Evolutionary conservation across 2,329 filamentous ascomycete genomes (phyloP).

Genomic region (Penicillium frequentans): DNA sequence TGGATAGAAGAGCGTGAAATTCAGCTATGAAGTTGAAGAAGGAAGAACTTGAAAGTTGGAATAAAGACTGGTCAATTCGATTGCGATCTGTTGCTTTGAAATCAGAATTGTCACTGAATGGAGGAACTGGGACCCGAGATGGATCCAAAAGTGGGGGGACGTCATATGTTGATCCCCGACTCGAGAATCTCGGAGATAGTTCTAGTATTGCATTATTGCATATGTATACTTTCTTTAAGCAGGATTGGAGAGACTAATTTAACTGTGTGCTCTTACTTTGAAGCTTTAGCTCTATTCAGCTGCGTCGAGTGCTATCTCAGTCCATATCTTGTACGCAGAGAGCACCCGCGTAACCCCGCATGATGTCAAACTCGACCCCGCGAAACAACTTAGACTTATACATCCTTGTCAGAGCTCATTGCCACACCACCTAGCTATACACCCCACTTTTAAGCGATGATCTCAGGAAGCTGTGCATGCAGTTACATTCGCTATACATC

Average conservation of each 20-base stretch:
- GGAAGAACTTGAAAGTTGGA: not conserved
- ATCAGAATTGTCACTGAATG: slow-evolving; percentile 17
- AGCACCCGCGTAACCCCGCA: slow-evolving; percentile 1
- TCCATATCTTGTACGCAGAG: not conserved
- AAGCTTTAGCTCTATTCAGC: not conserved
- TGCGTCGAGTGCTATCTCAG: not conserved
- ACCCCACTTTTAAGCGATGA: slow-evolving; percentile 7
- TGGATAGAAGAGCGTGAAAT: not conserved
- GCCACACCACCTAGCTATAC: not conserved
- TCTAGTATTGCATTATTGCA: too few species aligned
- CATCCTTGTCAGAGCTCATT: not conserved
- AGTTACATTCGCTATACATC: slow-evolving; percentile 44
- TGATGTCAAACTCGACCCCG: slow-evolving; percentile 9
- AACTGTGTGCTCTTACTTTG: too few species aligned
- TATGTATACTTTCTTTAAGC: too few species aligned
- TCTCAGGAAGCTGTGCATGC: slow-evolving; percentile 48
- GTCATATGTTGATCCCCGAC: not conserved
- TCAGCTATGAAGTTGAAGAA: not conserved
- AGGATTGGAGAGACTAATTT: too few species aligned
- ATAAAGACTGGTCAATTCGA: not conserved
- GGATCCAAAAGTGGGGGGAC: slow-evolving; percentile 5
- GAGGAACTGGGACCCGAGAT: slow-evolving; percentile 5
- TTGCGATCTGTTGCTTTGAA: slow-evolving; percentile 23
- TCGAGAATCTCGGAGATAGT: too few species aligned
- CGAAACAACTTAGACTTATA: not conserved